Evolutionary conservation across 495 filamentous ascomycete species (phyloP), one percentile per base, ranked within the genome.

Genomic region (Penicillium paxilli): DNA sequence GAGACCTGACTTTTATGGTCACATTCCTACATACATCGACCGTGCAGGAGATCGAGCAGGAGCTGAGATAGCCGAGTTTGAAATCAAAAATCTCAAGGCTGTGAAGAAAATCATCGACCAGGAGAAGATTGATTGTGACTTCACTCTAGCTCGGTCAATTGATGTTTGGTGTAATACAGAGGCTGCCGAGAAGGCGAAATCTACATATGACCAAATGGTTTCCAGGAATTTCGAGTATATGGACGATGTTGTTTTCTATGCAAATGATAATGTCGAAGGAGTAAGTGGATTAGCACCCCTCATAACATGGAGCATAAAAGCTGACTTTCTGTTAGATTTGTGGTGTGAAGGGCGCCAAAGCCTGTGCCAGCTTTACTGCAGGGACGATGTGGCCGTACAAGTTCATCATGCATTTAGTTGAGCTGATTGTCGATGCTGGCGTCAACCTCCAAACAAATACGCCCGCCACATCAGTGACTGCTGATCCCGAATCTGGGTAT

Each of bases 381-480:
- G 87, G 84, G 0, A 87, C 83, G 45, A 40, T 91, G 33, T 83
- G 79, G 59, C 78, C 84, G 5, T 90, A 89, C 65, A 80, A 78
- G 54, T 84, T 92, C 53, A 73, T 77, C 5, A 67, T 82, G 20
- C 83, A 86, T 5, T 63, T 91, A 10, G 58, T 89, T 46, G 77
- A 79, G 55, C 44, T 79, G 23, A 76, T 80, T 25, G 54, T 87
- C 9, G 59, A 55, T 9, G 72, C 57, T 47, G 85, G 83, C 0
- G 57, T 89, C 51, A 82, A 85, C 48, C 52, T 90, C 11, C 84
- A 85, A 55, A 84, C 86, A 4, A 68, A 80, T 51, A 90, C 88
- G 4, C 73, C 83, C 1, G 85, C 69, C 2, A 62, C 69, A 10
- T 65, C 65, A 5, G 59, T 86, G 8, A 58, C 24, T 1, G 57